These are phyloP conservation scores for Endoconidiophora laricicola DNA, from an alignment of 2,329 filamentous ascomycete species.

Conservation along the genomic window DNA sequence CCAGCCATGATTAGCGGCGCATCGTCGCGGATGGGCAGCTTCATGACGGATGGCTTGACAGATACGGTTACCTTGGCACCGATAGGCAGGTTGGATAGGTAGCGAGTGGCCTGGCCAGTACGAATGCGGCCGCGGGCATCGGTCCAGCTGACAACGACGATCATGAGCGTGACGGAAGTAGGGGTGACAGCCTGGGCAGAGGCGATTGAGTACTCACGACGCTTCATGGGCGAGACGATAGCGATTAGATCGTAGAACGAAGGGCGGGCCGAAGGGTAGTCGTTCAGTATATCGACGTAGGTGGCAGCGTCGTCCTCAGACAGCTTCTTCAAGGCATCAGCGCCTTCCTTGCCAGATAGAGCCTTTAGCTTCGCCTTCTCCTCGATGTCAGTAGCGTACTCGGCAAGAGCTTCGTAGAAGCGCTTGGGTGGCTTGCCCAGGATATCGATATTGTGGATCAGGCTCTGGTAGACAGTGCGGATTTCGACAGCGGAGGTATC, in stretches of 20 bases:
- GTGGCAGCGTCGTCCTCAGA: slow-evolving; percentile 82
- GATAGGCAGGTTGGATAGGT: slow-evolving; percentile 58
- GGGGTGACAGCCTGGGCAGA: slow-evolving; percentile 92
- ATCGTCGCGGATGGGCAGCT: slow-evolving; percentile 73
- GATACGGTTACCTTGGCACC: slow-evolving; percentile 75
- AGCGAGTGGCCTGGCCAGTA: slow-evolving; percentile 84
- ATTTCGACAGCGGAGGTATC: slow-evolving; percentile 65
- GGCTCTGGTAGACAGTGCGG: slow-evolving; percentile 80
- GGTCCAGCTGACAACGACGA: slow-evolving; percentile 93
- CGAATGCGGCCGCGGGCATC: slow-evolving; percentile 76
- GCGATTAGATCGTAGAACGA: slow-evolving; percentile 74
- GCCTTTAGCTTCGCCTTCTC: slow-evolving; percentile 68
- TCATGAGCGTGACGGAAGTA: slow-evolving; percentile 79
- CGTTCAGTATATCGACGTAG: slow-evolving; percentile 75
- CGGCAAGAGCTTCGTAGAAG: slow-evolving; percentile 86
- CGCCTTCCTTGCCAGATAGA: slow-evolving; percentile 63
- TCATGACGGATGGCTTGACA: slow-evolving; percentile 98
- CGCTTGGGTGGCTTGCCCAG: slow-evolving; percentile 93
- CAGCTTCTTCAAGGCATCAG: slow-evolving; percentile 79
- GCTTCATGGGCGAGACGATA: slow-evolving; percentile 83
- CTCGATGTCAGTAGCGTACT: slow-evolving; percentile 65
- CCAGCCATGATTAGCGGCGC: slow-evolving; percentile 97
- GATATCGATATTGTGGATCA: slow-evolving; percentile 87
- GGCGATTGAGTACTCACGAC: slow-evolving; percentile 96
- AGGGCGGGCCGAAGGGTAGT: slow-evolving; percentile 80